Evolutionary conservation across 2,329 filamentous ascomycete species (phyloP).

Genomic region (Coniella lustricola): DNA sequence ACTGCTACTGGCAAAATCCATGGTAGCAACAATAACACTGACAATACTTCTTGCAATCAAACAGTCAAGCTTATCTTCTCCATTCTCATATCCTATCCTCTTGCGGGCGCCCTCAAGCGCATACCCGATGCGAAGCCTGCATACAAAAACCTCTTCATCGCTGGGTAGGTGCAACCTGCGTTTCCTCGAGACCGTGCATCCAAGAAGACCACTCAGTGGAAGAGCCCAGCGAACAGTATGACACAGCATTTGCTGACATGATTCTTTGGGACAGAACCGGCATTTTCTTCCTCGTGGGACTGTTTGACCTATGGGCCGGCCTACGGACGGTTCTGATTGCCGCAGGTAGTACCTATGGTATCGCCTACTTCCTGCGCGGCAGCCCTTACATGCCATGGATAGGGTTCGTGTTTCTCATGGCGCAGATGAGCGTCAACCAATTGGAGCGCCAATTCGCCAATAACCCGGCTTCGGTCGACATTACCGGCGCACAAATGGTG

Average conservation of each 20-base stretch:
- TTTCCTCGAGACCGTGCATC: background rate
- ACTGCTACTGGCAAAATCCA: background rate
- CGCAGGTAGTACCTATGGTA: constrained; percentile 70
- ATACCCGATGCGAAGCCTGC: constrained; percentile 78
- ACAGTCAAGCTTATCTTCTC: constrained; percentile 91
- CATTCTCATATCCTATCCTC: constrained; percentile 85
- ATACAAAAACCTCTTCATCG: constrained; percentile 82
- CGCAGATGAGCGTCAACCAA: constrained; percentile 87
- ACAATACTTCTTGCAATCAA: background rate
- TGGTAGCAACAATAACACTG: background rate
- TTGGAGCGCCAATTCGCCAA: constrained; percentile 69
- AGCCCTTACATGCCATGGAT: constrained; percentile 98
- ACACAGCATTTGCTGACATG: background rate
- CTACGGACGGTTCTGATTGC: constrained; percentile 73
- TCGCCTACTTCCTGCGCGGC: constrained; percentile 69
- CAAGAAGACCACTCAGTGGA: background rate
- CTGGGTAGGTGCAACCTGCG: constrained; percentile 46
- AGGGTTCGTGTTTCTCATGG: constrained; percentile 89
- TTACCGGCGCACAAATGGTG: constrained; percentile 97
- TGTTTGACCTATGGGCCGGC: constrained; percentile 89
- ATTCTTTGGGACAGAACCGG: constrained; percentile 50
- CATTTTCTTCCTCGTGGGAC: constrained; percentile 84
- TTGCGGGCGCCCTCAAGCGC: constrained; percentile 82
- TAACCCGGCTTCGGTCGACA: constrained; percentile 65
- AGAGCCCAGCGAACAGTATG: background rate